Percentiles rank a stretch among this genome's conserved stretches.
Evolutionary conservation across 192 early-diverging fungal genomes (phyloP).

Genomic region (Coemansia umbellata): DNA sequence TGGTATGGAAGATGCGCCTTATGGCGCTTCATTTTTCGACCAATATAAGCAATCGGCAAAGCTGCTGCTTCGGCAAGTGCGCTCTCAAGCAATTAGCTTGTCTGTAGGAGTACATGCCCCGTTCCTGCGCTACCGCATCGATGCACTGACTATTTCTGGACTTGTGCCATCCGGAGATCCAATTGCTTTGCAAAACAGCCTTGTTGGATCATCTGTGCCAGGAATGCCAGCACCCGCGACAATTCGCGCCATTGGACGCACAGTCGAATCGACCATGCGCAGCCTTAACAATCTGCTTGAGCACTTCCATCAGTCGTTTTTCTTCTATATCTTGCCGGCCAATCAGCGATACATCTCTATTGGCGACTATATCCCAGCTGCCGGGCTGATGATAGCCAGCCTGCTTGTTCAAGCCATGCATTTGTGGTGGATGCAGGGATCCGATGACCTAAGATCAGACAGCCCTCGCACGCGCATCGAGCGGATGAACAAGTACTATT

Average conservation of each 20-base stretch:
- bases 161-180: slow-evolving; percentile 28
- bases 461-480: slow-evolving; percentile 36
- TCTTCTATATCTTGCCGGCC: slow-evolving; percentile 91
- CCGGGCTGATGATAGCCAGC: slow-evolving; percentile 70
- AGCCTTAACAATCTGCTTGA: slow-evolving; percentile 91
- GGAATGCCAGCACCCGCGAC: not conserved
- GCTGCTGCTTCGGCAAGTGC: slow-evolving; percentile 33
- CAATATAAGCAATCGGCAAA: slow-evolving; percentile 22
- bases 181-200: slow-evolving; percentile 1
- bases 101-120: slow-evolving; percentile 37
- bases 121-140: slow-evolving; percentile 66
- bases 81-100: slow-evolving; percentile 41
- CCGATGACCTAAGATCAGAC: slow-evolving; percentile 27
- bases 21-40: slow-evolving; percentile 1
- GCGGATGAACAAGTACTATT: slow-evolving; percentile 36
- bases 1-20: slow-evolving; percentile 17
- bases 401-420: slow-evolving; percentile 65
- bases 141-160: slow-evolving; percentile 64
- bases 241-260: slow-evolving; percentile 37
- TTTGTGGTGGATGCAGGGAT: slow-evolving; percentile 51
- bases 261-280: slow-evolving; percentile 77
- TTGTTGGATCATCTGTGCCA: not conserved
- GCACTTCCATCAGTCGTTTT: slow-evolving; percentile 93
- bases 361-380: slow-evolving; percentile 82
- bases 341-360: slow-evolving; percentile 79